Evolutionary conservation across 805 yeast genomes (phyloP).

Genomic region (Schizosaccharomyces octosporus): DNA sequence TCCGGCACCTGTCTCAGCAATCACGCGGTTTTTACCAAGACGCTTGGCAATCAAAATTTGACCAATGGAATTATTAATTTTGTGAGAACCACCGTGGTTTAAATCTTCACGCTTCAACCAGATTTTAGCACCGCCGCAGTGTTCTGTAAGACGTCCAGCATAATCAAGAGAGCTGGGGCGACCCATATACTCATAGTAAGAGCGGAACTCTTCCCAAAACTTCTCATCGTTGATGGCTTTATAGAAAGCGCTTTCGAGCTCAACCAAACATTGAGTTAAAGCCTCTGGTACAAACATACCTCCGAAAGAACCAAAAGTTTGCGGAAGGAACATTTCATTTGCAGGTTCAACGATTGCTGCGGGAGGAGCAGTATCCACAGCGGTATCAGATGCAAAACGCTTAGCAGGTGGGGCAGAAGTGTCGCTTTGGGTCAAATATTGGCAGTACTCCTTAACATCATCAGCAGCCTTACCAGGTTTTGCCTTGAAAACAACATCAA

Average conservation of each 20-base stretch:
- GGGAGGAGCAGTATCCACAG: slow-evolving; percentile 6
- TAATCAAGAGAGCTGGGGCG: slow-evolving; percentile 82
- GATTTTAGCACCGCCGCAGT: slow-evolving; percentile 85
- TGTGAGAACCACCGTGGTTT: slow-evolving; percentile 25
- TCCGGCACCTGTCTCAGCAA: slow-evolving; percentile 28
- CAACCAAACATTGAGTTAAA: slow-evolving; percentile 67
- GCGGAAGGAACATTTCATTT: slow-evolving; percentile 18
- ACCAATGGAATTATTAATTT: slow-evolving; percentile 24
- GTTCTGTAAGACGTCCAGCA: slow-evolving; percentile 72
- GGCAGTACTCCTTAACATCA: slow-evolving; percentile 37
- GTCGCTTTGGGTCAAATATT: slow-evolving; percentile 2
- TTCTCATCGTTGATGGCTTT: slow-evolving; percentile 66
- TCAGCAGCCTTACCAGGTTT: slow-evolving; percentile 31
- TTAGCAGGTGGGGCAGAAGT: neutral
- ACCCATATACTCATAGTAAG: slow-evolving; percentile 77
- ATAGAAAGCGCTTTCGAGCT: slow-evolving; percentile 71
- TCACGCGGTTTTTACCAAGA: slow-evolving; percentile 21
- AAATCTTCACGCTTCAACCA: slow-evolving; percentile 94
- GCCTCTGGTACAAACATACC: slow-evolving; percentile 98
- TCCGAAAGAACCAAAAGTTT: slow-evolving; percentile 84
- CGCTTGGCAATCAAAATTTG: slow-evolving; percentile 22
- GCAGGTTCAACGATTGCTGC: slow-evolving; percentile 16
- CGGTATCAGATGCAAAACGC: neutral
- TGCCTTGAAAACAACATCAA: slow-evolving; percentile 35
- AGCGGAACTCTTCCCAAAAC: slow-evolving; percentile 80